Evolutionary conservation across 306 rosid genomes (phyloP).

Genomic region (Prosopis cineraria): DNA sequence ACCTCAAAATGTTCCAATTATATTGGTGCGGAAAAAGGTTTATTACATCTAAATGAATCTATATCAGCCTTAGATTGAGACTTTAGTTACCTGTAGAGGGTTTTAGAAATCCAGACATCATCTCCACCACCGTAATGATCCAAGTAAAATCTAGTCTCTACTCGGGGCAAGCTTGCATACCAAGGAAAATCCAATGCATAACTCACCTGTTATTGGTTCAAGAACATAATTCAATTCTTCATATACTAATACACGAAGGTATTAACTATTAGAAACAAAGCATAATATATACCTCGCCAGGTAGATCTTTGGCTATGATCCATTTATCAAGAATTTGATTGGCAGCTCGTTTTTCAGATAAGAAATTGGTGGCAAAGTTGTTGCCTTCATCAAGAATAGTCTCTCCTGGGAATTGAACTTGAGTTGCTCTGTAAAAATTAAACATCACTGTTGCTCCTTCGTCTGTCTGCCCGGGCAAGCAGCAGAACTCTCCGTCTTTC

Average conservation of each 20-base stretch:
- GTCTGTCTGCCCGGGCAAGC: constrained; percentile 60
- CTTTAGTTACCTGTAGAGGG: constrained; percentile 53
- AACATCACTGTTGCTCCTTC: constrained; percentile 64
- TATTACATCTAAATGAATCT: no score
- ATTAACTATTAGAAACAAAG: background rate
- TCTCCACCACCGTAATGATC: constrained; percentile 61
- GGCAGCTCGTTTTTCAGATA: constrained; percentile 47
- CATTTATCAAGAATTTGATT: constrained; percentile 65
- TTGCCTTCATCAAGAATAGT: constrained; percentile 51
- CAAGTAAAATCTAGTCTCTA: constrained; percentile 57
- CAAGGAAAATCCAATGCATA: constrained; percentile 60
- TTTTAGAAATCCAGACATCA: constrained; percentile 74
- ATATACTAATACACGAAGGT: background rate
- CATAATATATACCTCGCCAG: constrained; percentile 66
- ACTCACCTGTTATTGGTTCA: constrained; percentile 40
- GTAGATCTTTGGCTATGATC: constrained; percentile 62
- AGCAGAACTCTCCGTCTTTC: constrained; percentile 56
- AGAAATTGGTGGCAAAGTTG: constrained; percentile 45
- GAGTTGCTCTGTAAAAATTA: constrained; percentile 61
- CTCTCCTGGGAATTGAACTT: constrained; percentile 59
- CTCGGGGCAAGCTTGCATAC: constrained; percentile 64
- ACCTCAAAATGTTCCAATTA: no score
- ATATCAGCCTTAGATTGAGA: background rate
- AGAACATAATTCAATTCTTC: background rate
- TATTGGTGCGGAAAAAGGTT: no score